Conservation (phyloP, 306 rosid genomes). For the Lotus japonicus region DNA sequence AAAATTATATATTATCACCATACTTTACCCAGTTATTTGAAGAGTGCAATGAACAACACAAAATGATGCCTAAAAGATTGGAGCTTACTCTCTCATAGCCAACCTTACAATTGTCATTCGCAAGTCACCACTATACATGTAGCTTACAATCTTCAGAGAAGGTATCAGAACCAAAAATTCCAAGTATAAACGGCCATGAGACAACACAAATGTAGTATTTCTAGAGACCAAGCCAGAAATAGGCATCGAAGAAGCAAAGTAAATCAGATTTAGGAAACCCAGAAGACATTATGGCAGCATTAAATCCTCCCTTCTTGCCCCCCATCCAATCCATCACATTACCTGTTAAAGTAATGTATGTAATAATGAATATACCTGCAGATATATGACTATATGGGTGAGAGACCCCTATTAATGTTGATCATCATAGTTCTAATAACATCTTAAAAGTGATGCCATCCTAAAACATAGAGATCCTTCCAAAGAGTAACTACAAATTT, state of each 20-base stretch:
- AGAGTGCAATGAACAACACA: neutral
- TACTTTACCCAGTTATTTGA: conserved; percentile 27
- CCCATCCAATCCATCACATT: conserved; percentile 42
- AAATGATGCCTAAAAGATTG: neutral
- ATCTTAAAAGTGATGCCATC: no score
- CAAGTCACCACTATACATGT: conserved; percentile 45
- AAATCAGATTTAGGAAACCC: conserved; percentile 28
- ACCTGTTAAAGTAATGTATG: conserved; percentile 39
- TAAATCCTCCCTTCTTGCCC: conserved; percentile 60
- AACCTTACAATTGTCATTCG: conserved; percentile 12
- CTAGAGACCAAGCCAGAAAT: conserved; percentile 31
- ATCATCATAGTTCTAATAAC: no score
- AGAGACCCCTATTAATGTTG: no score
- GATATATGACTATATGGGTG: no score
- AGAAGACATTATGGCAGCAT: conserved; percentile 35
- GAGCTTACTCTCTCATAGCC: conserved; percentile 2
- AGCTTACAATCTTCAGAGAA: conserved; percentile 59
- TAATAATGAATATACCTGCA: conserved; percentile 77
- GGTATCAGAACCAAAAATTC: conserved; percentile 61
- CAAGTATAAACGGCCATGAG: conserved; percentile 59
- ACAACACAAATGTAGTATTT: conserved; percentile 52
- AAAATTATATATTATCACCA: no score
- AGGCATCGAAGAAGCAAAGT: conserved; percentile 34
- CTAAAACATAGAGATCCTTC: no score
- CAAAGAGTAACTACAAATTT: no score